A percentile compares a stretch with the other conserved stretches of the same genome.
Conservation (phyloP, 2,329 filamentous ascomycete genomes). For the Arthrobotrys musiformis region DNA sequence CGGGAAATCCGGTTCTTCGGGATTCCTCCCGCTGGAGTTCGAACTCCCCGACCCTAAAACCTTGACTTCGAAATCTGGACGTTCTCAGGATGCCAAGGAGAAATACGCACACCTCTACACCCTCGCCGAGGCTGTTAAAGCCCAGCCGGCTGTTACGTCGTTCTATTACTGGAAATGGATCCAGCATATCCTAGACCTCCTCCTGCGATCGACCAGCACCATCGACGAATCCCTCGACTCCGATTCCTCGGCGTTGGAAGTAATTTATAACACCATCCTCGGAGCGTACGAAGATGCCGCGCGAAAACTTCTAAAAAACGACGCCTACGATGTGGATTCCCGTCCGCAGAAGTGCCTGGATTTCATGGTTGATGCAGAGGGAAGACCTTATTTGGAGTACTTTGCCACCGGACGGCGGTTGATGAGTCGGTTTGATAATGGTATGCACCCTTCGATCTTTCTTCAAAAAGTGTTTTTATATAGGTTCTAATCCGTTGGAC, state of each 20-base stretch:
- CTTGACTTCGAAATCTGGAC: not conserved
- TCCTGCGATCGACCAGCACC: not conserved
- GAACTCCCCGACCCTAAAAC: not conserved
- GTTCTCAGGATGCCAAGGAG: not conserved
- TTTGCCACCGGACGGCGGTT: not conserved
- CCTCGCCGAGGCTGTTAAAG: not conserved
- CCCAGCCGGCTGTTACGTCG: not conserved
- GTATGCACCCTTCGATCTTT: too few relatives aligned
- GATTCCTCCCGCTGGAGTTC: conserved; percentile 30
- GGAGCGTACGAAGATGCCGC: conserved; percentile 17
- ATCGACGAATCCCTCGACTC: not conserved
- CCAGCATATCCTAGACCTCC: conserved; percentile 23
- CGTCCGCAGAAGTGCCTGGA: conserved; percentile 11
- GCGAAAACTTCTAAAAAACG: not conserved
- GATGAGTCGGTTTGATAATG: not conserved
- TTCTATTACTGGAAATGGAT: conserved; percentile 37
- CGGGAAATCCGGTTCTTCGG: not conserved
- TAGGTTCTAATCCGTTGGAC: not conserved
- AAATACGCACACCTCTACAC: not conserved
- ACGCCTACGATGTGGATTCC: not conserved
- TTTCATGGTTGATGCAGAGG: conserved; percentile 16
- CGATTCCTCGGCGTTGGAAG: not conserved
- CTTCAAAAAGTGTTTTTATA: not conserved
- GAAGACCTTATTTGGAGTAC: conserved; percentile 5
- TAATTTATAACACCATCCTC: not conserved